Base-by-base conservation (phyloP, 2,329 filamentous ascomycete genomes). In the Camptophora hylomeconis region DNA sequence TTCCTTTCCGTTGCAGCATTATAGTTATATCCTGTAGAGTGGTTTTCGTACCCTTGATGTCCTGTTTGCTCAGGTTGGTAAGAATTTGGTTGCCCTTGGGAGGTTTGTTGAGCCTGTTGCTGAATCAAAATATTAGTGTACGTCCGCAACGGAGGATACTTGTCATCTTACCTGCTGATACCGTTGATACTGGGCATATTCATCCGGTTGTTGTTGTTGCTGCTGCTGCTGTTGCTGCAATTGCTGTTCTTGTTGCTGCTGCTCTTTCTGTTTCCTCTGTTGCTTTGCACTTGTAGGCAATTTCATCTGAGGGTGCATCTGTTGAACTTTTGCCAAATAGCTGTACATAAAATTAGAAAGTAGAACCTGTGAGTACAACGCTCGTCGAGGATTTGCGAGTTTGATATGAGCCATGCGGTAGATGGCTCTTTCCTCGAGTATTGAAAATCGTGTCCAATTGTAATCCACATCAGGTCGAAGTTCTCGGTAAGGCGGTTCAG, bases 341-440 rank as follows among this genome's bases (percentile, higher is more conserved):
- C 84, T 89, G 60, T 98, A 98, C 89, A 98, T 98, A 57, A 98
- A 98, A 54, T 98, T 98, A 57, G 86, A 94, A 42, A 98, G 69
- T 35, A 98, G 65, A 13, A 98, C 89, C 54, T 98, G 89, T 36
- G 87, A 94, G 49, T 92, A 79, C 28, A 98, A 60, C 21, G 87
- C 80, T 32, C 89, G 77, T 24, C 87, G 76, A 20, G 89, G 89
- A 50, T 98, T 95, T n/a, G 89, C 89, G 37, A 98, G 72, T 56
- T 98, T 98, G 58, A 95, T 92, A 52, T 98, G 89, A 11, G 89
- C 89, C 82, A 98, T 93, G 37, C 89, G 75, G 56, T 98, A 98
- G 35, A 98, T 98, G 12, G 89, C 89, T 35, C 89, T 72, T 59
- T 98, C 89, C 54, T 95, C 87, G 31, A 94, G 64, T 30, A 98